Conservation (phyloP, 352 stramenopile genomes). For the Phytophthora podocarpi region DNA sequence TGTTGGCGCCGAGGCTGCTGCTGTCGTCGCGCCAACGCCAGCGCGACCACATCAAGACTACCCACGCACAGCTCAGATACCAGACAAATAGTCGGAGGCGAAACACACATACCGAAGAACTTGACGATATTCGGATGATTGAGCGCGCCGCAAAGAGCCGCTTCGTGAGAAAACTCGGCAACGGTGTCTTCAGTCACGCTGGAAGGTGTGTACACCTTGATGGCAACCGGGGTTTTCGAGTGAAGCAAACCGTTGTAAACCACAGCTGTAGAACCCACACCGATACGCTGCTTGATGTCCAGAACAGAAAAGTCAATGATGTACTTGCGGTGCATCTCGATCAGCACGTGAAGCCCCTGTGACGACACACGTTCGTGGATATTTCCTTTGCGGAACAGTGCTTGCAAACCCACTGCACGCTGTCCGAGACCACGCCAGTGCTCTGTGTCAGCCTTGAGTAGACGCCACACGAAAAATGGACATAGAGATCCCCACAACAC, state of each 20-base stretch:
- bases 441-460: conserved; percentile 65
- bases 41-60: conserved; percentile 50
- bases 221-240: conserved; percentile 49
- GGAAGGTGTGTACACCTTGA: conserved; percentile 66
- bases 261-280: conserved; percentile 44
- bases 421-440: conserved; percentile 64
- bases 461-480: conserved; percentile 44
- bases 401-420: conserved; percentile 37
- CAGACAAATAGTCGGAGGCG: conserved; percentile 62
- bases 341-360: conserved; percentile 55
- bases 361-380: conserved; percentile 47
- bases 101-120: conserved; percentile 67
- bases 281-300: conserved; percentile 43
- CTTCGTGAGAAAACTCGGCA: conserved; percentile 59
- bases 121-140: conserved; percentile 65
- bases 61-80: conserved; percentile 61
- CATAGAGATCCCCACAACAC: conserved; percentile 41
- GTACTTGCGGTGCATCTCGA: conserved; percentile 50
- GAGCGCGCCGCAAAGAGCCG: conserved; percentile 50
- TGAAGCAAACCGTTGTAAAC: conserved; percentile 55
- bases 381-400: conserved; percentile 43
- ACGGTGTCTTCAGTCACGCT: conserved; percentile 62
- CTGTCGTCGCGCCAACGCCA: conserved; percentile 24
- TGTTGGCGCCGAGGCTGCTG: conserved; percentile 43
- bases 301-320: conserved; percentile 53